Percentiles rank a stretch among this genome's conserved stretches.
These are phyloP conservation scores for Aeminium ludgeri DNA, from an alignment of 495 filamentous ascomycete genomes.

Conservation along the genomic window DNA sequence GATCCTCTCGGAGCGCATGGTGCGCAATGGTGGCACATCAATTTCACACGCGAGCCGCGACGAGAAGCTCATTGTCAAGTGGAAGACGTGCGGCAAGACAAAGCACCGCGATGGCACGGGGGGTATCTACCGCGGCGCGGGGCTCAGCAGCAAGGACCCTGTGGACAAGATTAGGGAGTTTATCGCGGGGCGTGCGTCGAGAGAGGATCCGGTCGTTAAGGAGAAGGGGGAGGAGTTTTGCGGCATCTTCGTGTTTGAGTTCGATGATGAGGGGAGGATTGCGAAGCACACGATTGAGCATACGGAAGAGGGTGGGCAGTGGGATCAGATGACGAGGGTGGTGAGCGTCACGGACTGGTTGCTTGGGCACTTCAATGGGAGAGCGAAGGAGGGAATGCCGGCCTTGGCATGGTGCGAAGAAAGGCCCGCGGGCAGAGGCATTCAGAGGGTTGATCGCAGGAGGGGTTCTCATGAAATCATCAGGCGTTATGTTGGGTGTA, in stretches of 20 bases:
- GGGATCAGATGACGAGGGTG: constrained; percentile 53
- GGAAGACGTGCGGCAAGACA: constrained; percentile 47
- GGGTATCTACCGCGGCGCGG: constrained; percentile 26
- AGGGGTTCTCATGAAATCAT: neutral
- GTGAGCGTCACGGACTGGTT: constrained; percentile 82
- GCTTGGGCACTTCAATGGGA: constrained; percentile 43
- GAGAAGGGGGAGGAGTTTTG: constrained; percentile 43
- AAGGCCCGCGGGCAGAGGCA: constrained; percentile 2
- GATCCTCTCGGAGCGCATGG: constrained; percentile 76
- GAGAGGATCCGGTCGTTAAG: neutral
- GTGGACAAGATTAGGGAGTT: constrained; percentile 36
- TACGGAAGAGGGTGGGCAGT: constrained; percentile 58
- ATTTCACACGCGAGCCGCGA: constrained; percentile 20
- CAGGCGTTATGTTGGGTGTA: neutral
- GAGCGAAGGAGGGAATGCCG: constrained; percentile 29
- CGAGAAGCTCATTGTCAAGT: constrained; percentile 74
- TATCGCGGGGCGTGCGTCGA: constrained; percentile 19
- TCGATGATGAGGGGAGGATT: constrained; percentile 77
- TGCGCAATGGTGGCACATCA: constrained; percentile 34
- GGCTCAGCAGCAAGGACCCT: constrained; percentile 23
- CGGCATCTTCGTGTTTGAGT: constrained; percentile 87
- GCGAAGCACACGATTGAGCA: constrained; percentile 84
- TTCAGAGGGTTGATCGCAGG: constrained; percentile 4
- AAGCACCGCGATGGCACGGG: constrained; percentile 24
- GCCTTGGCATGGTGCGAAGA: constrained; percentile 25